phyloP scores from a whole-genome alignment of 306 rosid genomes.

The Clitoria ternatea region DNA sequence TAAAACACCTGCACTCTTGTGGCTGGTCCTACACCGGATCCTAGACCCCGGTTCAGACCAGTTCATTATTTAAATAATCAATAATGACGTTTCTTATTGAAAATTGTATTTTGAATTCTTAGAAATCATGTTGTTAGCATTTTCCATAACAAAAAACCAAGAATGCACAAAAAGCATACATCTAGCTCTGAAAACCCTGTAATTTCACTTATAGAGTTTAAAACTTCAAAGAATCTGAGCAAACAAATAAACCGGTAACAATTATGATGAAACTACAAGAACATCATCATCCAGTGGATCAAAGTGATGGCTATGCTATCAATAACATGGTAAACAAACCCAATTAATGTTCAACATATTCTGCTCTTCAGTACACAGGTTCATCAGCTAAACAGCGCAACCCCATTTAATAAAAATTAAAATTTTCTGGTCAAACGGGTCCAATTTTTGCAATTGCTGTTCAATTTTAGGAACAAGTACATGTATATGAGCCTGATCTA shows the following conservation, averaged over 20 bases:
- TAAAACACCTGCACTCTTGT: no score
- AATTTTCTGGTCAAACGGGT: not conserved
- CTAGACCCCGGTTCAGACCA: no score
- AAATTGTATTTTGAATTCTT: no score
- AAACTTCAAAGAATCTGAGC: not conserved
- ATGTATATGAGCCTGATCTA: not conserved
- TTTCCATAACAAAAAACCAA: not conserved
- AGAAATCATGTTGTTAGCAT: no score
- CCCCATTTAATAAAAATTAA: not conserved
- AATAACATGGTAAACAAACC: not conserved
- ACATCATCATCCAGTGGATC: not conserved
- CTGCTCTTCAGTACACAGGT: not conserved
- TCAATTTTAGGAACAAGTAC: not conserved
- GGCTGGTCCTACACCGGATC: no score
- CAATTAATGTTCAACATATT: not conserved
- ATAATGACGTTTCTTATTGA: no score
- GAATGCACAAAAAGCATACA: constrained; percentile 6
- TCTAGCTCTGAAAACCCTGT: not conserved
- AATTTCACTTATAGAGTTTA: not conserved
- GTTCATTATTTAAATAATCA: no score
- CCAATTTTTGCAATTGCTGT: not conserved
- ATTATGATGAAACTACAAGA: not conserved
- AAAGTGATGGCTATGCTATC: not conserved
- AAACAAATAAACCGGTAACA: not conserved
- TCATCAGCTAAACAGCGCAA: not conserved